Percentiles rank a stretch among this genome's conserved stretches.
These are phyloP conservation scores for Onygenales sp. DNA, from an alignment of 2,329 filamentous ascomycete species.

Conservation along the genomic window DNA sequence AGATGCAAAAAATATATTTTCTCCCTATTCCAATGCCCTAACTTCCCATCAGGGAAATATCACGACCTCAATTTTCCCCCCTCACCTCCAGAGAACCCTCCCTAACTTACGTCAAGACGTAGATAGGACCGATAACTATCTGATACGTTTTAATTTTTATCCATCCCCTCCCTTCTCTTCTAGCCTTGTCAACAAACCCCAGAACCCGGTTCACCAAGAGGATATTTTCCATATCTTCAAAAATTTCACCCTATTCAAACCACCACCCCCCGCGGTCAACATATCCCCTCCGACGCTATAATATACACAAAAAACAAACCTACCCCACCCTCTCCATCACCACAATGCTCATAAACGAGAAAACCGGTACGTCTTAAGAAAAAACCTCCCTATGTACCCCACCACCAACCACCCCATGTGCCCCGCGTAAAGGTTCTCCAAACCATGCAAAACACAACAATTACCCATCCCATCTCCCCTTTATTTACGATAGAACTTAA, in stretches of 20 bases:
- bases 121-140: no score
- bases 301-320: background rate
- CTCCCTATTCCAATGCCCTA: background rate
- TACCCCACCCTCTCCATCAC: background rate
- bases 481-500: background rate
- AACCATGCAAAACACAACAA: no score
- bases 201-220: background rate
- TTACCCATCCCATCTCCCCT: no score
- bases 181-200: no score
- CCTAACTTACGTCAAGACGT: no score
- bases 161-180: no score
- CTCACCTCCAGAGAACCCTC: background rate
- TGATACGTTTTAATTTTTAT: no score
- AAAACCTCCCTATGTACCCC: background rate
- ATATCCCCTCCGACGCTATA: no score
- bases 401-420: no score
- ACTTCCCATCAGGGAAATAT: background rate
- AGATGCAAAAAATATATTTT: background rate
- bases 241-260: no score
- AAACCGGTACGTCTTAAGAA: constrained; percentile 15
- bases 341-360: constrained; percentile 24
- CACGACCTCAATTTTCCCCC: background rate
- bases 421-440: background rate
- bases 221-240: no score
- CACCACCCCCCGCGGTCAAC: no score